Base-by-base conservation (phyloP, 2,329 filamentous ascomycete species). In the Trichoderma polysporum region DNA sequence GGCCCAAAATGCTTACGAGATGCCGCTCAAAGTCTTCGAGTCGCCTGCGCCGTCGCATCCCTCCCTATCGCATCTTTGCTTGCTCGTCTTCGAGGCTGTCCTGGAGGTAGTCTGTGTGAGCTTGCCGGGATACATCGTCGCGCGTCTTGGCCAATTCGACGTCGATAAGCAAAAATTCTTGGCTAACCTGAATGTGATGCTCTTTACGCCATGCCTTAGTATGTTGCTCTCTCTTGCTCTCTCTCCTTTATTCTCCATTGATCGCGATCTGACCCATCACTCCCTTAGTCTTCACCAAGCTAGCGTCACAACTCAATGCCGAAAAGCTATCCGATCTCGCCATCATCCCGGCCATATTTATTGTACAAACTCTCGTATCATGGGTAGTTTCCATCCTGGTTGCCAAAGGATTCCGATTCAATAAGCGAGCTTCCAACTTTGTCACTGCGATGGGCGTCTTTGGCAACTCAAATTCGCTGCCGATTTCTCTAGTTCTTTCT, bases 121-220 rank as follows among this genome's bases (percentile, higher is more conserved):
- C 78, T 80, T 97, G 72, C 95, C 95, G 0, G 95, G 95, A 31
- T 99, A 97, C 80, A 90, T 99, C 70, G 89, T 97, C 63, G 95
- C 95, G 13, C 85, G 91, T 45, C 85, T 93, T 73, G 95, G 95
- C 76, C 91, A 97, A 81, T 98, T 99, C 79, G 93, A 97, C 79
- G 93, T 92, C 70, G 93, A 97, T 60, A 92, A 94, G 77, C 95
- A 99, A 79, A 98, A 97, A 79, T 96, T 99, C 76, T 85, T 97
- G 59, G 94, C 95, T 63, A 97, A 99, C 76, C 84, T 99, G 72
- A 99, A 99, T 78, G 93, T 97, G 68, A 92, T 91, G 82, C 85
- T 99, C 49, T 99, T 99, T 79, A 99, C 95, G 33, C 95, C 95
- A 71, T 98, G 95, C 78, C 88, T 99, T 70, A 96, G 92, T 96